Evolutionary conservation across 176 grass and related monocot species (phyloP).

Genomic region (Puccinellia tenuiflora): DNA sequence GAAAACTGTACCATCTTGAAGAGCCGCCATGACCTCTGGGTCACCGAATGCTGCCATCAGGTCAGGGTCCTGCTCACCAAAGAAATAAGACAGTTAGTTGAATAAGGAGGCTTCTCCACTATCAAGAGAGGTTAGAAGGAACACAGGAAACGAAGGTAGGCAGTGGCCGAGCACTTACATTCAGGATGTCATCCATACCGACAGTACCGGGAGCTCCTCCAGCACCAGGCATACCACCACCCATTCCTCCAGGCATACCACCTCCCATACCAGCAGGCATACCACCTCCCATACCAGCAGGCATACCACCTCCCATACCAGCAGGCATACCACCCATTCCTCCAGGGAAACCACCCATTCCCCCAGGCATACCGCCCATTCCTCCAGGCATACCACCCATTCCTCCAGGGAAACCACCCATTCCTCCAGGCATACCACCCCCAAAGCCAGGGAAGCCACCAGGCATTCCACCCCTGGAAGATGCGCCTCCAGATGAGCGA

Average conservation of each 20-base stretch:
- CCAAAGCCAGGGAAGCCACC: neutral
- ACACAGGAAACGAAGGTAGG: neutral
- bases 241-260: conserved; percentile 17
- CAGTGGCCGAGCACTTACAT: conserved; percentile 45
- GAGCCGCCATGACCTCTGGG: conserved; percentile 77
- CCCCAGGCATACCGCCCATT: neutral
- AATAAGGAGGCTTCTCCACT: neutral
- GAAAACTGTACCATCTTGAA: conserved; percentile 77
- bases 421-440: neutral
- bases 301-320: neutral
- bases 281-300: neutral
- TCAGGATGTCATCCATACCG: conserved; percentile 86
- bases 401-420: neutral
- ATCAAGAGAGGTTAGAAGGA: neutral
- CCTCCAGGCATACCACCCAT: neutral
- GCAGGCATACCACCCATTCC: neutral
- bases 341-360: neutral
- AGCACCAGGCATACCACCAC: neutral
- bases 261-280: neutral
- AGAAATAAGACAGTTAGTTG: neutral
- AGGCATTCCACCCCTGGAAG: conserved; percentile 36
- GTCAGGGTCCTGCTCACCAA: conserved; percentile 65
- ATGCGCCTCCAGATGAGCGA: neutral
- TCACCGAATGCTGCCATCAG: conserved; percentile 85
- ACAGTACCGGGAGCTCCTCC: conserved; percentile 61